These are phyloP conservation scores for Phytophthora agathidicida DNA, from an alignment of 352 stramenopile species.

Conservation along the genomic window DNA sequence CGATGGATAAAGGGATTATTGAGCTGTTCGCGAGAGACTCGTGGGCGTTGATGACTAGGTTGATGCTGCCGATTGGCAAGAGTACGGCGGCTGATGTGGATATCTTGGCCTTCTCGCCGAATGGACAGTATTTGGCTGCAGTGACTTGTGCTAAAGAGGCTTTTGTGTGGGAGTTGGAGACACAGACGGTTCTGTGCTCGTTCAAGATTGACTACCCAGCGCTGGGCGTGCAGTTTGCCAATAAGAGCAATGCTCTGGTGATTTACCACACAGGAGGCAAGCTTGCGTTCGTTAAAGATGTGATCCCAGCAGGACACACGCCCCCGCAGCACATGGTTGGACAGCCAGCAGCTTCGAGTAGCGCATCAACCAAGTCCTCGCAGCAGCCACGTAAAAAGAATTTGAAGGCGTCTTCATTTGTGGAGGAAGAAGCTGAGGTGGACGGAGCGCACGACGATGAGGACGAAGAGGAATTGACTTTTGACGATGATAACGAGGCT, in stretches of 20 bases:
- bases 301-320: slow-evolving; percentile 58
- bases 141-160: slow-evolving; percentile 75
- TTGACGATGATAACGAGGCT: slow-evolving; percentile 69
- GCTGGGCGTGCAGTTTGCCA: slow-evolving; percentile 65
- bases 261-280: slow-evolving; percentile 66
- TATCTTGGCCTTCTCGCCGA: slow-evolving; percentile 77
- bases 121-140: slow-evolving; percentile 76
- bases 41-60: slow-evolving; percentile 47
- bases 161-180: slow-evolving; percentile 69
- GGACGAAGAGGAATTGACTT: slow-evolving; percentile 44
- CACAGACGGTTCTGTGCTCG: slow-evolving; percentile 54
- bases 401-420: slow-evolving; percentile 42
- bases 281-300: slow-evolving; percentile 70
- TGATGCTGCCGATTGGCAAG: slow-evolving; percentile 65
- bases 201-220: slow-evolving; percentile 68
- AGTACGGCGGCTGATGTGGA: slow-evolving; percentile 70
- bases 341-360: slow-evolving; percentile 1
- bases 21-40: slow-evolving; percentile 60
- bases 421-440: slow-evolving; percentile 58
- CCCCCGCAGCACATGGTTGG: slow-evolving; percentile 53
- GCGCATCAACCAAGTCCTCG: background rate
- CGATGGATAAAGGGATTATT: slow-evolving; percentile 67
- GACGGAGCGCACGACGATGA: slow-evolving; percentile 37
- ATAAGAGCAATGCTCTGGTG: slow-evolving; percentile 58
- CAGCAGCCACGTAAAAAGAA: slow-evolving; percentile 35